Conservation (phyloP, 2,329 filamentous ascomycete species). For the Diaporthe citri region DNA sequence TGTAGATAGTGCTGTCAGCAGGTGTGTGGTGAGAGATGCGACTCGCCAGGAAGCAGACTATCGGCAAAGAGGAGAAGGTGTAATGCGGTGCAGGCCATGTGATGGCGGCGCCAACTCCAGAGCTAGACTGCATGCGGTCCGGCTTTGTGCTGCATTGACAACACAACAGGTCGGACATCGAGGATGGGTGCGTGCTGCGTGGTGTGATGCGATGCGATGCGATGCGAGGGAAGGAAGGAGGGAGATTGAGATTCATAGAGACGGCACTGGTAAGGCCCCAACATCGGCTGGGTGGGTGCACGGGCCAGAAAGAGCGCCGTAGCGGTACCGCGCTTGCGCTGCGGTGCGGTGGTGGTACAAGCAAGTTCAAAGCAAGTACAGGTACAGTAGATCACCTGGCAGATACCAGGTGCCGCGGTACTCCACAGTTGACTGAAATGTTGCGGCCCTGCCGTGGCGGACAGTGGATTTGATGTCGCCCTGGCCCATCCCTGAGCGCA, state of each 20-base stretch:
- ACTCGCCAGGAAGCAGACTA: slow-evolving; percentile 6
- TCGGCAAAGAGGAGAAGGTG: background rate
- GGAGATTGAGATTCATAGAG: background rate
- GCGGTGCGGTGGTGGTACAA: slow-evolving; percentile 4
- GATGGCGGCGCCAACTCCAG: background rate
- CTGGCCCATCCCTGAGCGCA: slow-evolving; percentile 31
- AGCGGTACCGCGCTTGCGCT: background rate
- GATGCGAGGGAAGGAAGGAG: slow-evolving; percentile 3
- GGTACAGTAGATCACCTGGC: background rate
- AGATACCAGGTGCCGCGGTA: background rate
- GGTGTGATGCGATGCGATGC: slow-evolving; percentile 11
- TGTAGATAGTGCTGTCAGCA: background rate
- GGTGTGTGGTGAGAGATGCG: background rate
- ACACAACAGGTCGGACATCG: slow-evolving; percentile 3
- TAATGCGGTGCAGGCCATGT: background rate
- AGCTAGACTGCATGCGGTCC: background rate
- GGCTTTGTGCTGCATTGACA: slow-evolving; percentile 13
- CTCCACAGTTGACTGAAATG: background rate
- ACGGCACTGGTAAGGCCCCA: slow-evolving; percentile 1
- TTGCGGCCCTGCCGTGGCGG: slow-evolving; percentile 20
- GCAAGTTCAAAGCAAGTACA: background rate
- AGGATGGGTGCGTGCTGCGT: background rate
- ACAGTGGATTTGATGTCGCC: slow-evolving; percentile 7
- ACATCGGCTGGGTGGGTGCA: slow-evolving; percentile 5
- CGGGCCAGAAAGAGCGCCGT: background rate